These are phyloP conservation scores for Trypanosoma caninum DNA, from an alignment of 208 protist species.

Conservation along the genomic window DNA sequence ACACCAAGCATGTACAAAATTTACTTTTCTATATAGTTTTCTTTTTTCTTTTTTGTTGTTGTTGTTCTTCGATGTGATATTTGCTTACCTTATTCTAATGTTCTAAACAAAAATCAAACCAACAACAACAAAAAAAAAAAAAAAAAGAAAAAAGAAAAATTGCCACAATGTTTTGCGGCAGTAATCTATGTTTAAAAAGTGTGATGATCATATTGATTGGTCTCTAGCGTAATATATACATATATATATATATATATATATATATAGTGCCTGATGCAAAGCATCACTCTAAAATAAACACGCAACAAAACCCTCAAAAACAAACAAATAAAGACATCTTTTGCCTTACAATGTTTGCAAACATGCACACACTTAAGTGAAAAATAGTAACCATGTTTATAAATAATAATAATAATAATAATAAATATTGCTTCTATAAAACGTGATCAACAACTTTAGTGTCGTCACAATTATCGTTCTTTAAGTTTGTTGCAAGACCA, in stretches of 20 bases:
- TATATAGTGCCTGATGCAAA: too few species aligned
- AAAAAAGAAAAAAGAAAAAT: neutral
- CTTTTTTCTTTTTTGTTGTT: neutral
- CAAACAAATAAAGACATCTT: neutral
- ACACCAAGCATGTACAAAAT: too few species aligned
- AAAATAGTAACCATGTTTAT: too few species aligned
- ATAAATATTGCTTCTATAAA: slow-evolving; percentile 9
- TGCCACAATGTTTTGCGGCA: neutral
- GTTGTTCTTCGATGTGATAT: neutral
- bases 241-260: slow-evolving; percentile 8
- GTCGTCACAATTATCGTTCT: neutral
- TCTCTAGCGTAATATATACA: slow-evolving; percentile 10
- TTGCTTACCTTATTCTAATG: neutral
- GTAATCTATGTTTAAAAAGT: neutral
- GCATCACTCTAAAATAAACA: too few species aligned
- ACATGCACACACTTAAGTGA: too few species aligned
- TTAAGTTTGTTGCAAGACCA: neutral
- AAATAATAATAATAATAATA: slow-evolving; percentile 11
- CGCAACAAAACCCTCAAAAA: too few species aligned
- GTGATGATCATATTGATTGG: neutral
- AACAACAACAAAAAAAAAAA: neutral
- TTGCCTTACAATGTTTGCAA: too few species aligned
- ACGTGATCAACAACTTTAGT: slow-evolving; percentile 7
- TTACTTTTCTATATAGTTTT: too few species aligned
- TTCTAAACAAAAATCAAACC: slow-evolving; percentile 6